These are phyloP conservation scores for Ceratocystiopsis sp. DNA, from an alignment of 2,329 filamentous ascomycete species.

Conservation along the genomic window DNA sequence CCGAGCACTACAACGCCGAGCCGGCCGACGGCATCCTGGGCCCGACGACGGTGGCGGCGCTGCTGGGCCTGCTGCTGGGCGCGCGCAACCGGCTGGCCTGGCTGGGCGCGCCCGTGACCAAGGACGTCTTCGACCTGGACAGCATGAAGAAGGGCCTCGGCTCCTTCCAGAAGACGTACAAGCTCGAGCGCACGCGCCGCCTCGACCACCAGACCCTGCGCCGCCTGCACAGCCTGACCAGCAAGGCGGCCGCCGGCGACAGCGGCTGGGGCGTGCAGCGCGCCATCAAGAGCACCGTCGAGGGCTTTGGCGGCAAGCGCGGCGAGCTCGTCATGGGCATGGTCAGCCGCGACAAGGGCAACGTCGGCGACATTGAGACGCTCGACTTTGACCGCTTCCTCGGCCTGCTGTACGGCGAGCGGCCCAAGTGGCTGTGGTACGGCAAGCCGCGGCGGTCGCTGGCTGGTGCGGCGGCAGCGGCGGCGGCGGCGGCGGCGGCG, in stretches of 20 bases:
- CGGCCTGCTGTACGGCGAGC: conserved; percentile 60
- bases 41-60: conserved; percentile 73
- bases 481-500: background rate
- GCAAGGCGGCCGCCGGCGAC: conserved; percentile 77
- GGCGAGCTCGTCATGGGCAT: conserved; percentile 94
- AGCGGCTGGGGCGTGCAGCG: conserved; percentile 82
- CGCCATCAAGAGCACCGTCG: conserved; percentile 88
- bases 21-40: conserved; percentile 85
- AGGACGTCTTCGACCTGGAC: conserved; percentile 81
- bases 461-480: conserved; percentile 10
- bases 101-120: conserved; percentile 65
- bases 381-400: conserved; percentile 74
- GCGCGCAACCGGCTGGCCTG: conserved; percentile 79
- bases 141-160: conserved; percentile 68
- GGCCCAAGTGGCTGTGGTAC: conserved; percentile 86
- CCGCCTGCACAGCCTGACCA: conserved; percentile 64
- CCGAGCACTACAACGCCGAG: conserved; percentile 82
- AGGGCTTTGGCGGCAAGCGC: conserved; percentile 82
- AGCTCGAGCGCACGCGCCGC: conserved; percentile 58
- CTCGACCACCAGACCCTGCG: conserved; percentile 74
- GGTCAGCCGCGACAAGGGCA: conserved; percentile 73
- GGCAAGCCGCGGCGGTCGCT: conserved; percentile 62
- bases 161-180: conserved; percentile 79
- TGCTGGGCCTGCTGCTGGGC: conserved; percentile 78
- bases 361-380: conserved; percentile 85